These are phyloP conservation scores for Uncinocarpus reesii DNA, from an alignment of 2,329 filamentous ascomycete species.

Conservation along the genomic window DNA sequence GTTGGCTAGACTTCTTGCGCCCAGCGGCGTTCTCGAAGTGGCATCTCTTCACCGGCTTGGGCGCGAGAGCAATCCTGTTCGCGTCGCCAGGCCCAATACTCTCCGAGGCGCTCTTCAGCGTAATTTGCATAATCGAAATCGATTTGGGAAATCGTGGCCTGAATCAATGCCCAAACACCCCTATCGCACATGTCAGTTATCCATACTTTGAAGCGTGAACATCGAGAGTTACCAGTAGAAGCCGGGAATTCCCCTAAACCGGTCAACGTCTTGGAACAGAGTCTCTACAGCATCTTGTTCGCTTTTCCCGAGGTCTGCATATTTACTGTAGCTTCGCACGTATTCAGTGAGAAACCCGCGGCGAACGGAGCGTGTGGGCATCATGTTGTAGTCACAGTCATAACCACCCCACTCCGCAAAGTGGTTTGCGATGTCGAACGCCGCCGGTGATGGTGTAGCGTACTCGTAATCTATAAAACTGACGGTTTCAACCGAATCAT, in stretches of 20 bases:
- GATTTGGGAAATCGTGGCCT: conserved; percentile 86
- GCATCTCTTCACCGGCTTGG: conserved; percentile 48
- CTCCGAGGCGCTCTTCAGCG: conserved; percentile 71
- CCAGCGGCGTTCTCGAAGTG: conserved; percentile 73
- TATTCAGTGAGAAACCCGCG: conserved; percentile 77
- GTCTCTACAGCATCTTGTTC: conserved; percentile 55
- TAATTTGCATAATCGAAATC: conserved; percentile 95
- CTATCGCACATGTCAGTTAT: conserved; percentile 33
- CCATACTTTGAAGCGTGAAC: background rate
- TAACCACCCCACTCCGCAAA: conserved; percentile 98
- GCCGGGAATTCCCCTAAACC: conserved; percentile 78
- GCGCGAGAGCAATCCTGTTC: conserved; percentile 56
- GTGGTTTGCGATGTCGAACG: conserved; percentile 95
- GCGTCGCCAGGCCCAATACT: conserved; percentile 87
- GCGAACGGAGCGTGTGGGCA: conserved; percentile 69
- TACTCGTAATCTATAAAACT: conserved; percentile 99
- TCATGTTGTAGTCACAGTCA: conserved; percentile 76
- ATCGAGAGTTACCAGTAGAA: conserved; percentile 52
- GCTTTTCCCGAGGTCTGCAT: conserved; percentile 33
- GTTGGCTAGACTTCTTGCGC: conserved; percentile 41
- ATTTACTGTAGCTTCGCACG: conserved; percentile 59
- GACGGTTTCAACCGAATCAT: conserved; percentile 45
- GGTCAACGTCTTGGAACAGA: conserved; percentile 71
- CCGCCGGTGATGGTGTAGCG: conserved; percentile 82
- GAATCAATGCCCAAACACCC: conserved; percentile 94